A percentile compares a stretch with the other conserved stretches of the same genome.
These are phyloP conservation scores for Cryptomeria japonica DNA, from an alignment of 75 land plant species.

Conservation along the genomic window DNA sequence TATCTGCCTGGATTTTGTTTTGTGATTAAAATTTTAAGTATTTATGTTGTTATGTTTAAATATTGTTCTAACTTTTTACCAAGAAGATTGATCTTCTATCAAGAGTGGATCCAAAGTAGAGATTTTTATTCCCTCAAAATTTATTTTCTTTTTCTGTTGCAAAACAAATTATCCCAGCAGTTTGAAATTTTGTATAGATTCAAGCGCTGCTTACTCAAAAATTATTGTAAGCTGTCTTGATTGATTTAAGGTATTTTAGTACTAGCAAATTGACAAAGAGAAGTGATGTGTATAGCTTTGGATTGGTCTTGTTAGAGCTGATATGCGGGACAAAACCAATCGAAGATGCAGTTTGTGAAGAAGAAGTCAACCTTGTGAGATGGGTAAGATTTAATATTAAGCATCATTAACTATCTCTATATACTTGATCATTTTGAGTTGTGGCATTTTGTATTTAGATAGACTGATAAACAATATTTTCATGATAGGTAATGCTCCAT, in stretches of 20 bases:
- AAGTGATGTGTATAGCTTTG: constrained; percentile 28
- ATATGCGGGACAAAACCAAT: not conserved
- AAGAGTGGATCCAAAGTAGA: constrained; percentile 53
- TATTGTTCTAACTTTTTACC: no score
- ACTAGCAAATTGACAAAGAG: not conserved
- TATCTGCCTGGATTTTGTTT: no score
- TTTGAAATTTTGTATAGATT: constrained; percentile 16
- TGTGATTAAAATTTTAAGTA: no score
- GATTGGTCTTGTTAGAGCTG: constrained; percentile 26
- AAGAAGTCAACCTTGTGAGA: not conserved
- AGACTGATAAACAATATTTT: not conserved
- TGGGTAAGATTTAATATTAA: not conserved
- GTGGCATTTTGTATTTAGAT: not conserved
- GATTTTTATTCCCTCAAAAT: no score
- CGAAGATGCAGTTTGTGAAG: not conserved
- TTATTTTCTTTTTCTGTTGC: constrained; percentile 1
- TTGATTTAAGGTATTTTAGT: constrained; percentile 10
- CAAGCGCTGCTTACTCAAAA: not conserved
- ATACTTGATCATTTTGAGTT: no score
- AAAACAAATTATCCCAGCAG: not conserved
- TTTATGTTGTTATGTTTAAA: no score
- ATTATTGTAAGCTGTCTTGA: not conserved
- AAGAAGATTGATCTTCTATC: constrained; percentile 7
- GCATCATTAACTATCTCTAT: no score
- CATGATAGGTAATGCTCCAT: not conserved